Percentiles rank a stretch among this genome's conserved stretches.
These are phyloP conservation scores for Gossypium gossypioides DNA, from an alignment of 441 rosid genomes.

Conservation along the genomic window DNA sequence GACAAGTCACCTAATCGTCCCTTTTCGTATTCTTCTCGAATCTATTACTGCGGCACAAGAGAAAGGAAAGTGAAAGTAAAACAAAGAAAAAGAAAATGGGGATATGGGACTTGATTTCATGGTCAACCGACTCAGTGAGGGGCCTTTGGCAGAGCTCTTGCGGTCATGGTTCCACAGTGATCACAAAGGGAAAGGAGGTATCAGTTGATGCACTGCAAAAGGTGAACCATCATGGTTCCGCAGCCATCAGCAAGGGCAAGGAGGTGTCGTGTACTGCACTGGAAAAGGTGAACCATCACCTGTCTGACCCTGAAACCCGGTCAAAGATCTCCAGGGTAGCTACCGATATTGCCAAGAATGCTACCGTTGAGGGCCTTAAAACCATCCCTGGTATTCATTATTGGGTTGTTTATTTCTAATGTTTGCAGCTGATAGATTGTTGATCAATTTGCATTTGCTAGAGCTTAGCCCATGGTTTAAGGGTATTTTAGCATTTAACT, in stretches of 20 bases:
- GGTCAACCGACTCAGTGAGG: slow-evolving; percentile 2
- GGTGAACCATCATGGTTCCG: not conserved
- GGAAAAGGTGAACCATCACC: not conserved
- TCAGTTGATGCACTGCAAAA: not conserved
- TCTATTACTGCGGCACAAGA: not conserved
- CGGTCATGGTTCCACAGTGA: not conserved
- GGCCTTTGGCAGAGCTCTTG: not conserved
- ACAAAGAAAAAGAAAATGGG: not conserved
- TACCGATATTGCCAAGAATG: not conserved
- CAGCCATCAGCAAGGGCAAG: not conserved
- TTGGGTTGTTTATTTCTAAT: not conserved
- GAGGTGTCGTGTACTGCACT: not conserved
- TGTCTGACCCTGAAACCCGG: not conserved
- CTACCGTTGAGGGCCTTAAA: not conserved
- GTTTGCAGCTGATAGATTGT: not conserved
- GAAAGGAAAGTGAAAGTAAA: not conserved
- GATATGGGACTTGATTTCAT: not conserved
- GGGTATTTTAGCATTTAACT: not conserved
- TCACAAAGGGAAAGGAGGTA: not conserved
- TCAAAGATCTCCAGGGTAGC: not conserved
- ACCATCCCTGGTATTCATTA: not conserved
- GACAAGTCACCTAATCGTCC: not conserved
- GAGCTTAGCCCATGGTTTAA: too few relatives aligned
- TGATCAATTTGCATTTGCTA: not conserved
- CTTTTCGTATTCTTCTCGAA: not conserved